These are phyloP conservation scores for Abortiporus biennis DNA, from an alignment of 1,284 basidiomycete genomes.

Conservation along the genomic window DNA sequence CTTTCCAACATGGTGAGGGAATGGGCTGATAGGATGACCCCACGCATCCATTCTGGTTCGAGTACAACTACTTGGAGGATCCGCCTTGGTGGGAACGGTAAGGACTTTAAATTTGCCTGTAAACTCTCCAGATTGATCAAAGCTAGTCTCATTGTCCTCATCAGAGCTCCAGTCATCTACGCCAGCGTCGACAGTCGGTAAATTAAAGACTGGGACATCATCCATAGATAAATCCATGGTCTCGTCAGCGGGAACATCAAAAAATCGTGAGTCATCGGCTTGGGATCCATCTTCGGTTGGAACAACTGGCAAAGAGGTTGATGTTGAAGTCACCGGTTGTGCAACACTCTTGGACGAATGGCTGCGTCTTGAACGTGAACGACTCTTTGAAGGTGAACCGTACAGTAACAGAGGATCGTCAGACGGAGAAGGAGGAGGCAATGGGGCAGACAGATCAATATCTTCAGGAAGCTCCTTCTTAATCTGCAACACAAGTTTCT, in stretches of 20 bases:
- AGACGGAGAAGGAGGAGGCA: conserved; percentile 64
- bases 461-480: conserved; percentile 56
- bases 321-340: conserved; percentile 18
- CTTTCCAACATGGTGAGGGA: conserved; percentile 12
- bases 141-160: conserved; percentile 22
- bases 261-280: conserved; percentile 13
- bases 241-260: conserved; percentile 15
- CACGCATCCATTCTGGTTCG: conserved; percentile 45
- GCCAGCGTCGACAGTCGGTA: conserved; percentile 11
- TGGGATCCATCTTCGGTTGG: conserved; percentile 1
- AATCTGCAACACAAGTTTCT: conserved; percentile 29
- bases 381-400: conserved; percentile 26
- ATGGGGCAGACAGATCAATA: conserved; percentile 49
- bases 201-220: conserved; percentile 27
- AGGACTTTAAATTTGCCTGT: conserved; percentile 55
- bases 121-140: conserved; percentile 47
- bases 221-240: conserved; percentile 14
- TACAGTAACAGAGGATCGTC: conserved; percentile 67
- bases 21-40: conserved; percentile 68
- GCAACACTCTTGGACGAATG: neutral
- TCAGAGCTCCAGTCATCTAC: conserved; percentile 28
- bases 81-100: conserved; percentile 54
- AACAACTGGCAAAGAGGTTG: too few relatives aligned
- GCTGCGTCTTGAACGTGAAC: conserved; percentile 1
- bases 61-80: conserved; percentile 56